Base-by-base conservation (phyloP, 495 filamentous ascomycete genomes). In the Parachaetomium inaequale region DNA sequence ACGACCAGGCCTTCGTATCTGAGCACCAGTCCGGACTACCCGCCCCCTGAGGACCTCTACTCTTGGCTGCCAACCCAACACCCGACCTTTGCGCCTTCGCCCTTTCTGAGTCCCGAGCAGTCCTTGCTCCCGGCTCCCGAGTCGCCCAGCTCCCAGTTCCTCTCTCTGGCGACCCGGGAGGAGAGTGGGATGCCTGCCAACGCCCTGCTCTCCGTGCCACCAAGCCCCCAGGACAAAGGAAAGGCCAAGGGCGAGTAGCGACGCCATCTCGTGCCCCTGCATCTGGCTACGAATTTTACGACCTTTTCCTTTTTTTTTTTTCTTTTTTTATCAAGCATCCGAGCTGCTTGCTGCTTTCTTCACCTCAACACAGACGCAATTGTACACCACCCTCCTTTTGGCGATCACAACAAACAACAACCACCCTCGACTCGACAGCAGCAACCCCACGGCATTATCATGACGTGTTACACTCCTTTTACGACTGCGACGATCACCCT, bases 291-390 rank as follows among this genome's bases (percentile, higher is more conserved):
- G 55, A 68, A 26, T 63, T 65, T 66, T 38, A 57, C 53, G 25
- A 59, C 42, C 47, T 55, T 53, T 23, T 53, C 62, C 26, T 64
- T 62, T 61, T 61, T 36, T 64, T 63, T 53, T 40, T 23, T 50
- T 61, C 12, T 42, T 58, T 45, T 59, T 64, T 60, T 23, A 15
- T 7, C 55, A 58, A 61, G 58, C 63, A 63, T 46, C 31, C 29
- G 31, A 47, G 51, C 47, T 49, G 45, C 45, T 49, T 63, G 64
- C 64, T 53, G 60, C 53, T 59, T 67, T 68, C 61, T 63, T 50
- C 66, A 58, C 59, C 64, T 71, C 69, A 65, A 73, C 72, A 75
- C 79, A 80, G 76, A 78, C 79, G 79, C 79, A 71, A 76, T 72
- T 77, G 77, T 72, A 77, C 66, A 75, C 68, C 55, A 72, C 77